Evolutionary conservation across 768 basidiomycete genomes (phyloP).

Genomic region (Suillus plorans): DNA sequence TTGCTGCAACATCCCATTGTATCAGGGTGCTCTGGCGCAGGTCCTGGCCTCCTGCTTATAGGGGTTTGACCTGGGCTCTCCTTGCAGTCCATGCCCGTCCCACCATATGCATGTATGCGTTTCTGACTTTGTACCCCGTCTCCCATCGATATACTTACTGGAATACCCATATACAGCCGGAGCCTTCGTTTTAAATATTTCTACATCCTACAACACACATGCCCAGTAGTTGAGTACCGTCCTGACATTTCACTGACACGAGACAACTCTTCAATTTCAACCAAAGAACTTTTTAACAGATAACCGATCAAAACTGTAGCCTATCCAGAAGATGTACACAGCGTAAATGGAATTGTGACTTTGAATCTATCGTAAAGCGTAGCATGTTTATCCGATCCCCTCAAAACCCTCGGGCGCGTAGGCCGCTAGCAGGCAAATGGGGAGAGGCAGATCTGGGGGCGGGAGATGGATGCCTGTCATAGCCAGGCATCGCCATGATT

Average conservation of each 20-base stretch:
- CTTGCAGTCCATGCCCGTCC: too few species aligned
- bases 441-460: not conserved
- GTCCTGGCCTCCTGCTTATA: too few species aligned
- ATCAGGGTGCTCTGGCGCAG: too few species aligned
- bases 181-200: not conserved
- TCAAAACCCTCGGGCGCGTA: not conserved
- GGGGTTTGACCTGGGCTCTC: too few species aligned
- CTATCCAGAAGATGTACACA: not conserved
- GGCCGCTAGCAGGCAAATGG: not conserved
- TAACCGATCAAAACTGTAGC: not conserved
- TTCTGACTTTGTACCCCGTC: too few species aligned
- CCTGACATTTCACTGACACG: not conserved
- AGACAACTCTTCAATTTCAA: not conserved
- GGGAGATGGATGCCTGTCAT: slow-evolving; percentile 1
- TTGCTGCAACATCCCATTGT: too few species aligned
- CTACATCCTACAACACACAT: not conserved
- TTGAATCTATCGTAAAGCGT: not conserved
- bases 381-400: not conserved
- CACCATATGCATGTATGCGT: too few species aligned
- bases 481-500: not conserved
- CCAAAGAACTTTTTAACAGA: not conserved
- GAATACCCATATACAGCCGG: not conserved
- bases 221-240: not conserved
- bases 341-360: not conserved
- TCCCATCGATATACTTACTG: too few species aligned